Conservation (phyloP, 768 basidiomycete genomes). For the Coprinopsis sp. region DNA sequence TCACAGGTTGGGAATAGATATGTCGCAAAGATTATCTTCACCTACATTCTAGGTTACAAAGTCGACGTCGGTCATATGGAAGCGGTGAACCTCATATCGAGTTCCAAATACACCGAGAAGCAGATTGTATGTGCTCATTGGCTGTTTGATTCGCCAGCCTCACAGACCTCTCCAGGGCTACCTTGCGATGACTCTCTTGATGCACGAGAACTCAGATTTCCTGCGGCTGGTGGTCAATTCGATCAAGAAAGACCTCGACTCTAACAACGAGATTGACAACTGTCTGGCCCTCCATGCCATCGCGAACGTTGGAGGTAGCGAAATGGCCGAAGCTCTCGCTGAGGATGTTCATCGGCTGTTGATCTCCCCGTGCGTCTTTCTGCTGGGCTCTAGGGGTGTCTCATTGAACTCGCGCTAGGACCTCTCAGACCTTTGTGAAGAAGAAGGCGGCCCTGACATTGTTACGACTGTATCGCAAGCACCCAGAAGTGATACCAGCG, state of each 20-base stretch:
- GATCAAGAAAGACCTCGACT: conserved; percentile 94
- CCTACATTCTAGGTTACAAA: conserved; percentile 98
- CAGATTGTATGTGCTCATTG: conserved; percentile 73
- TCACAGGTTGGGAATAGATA: conserved; percentile 49
- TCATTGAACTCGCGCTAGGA: conserved; percentile 43
- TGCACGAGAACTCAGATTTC: conserved; percentile 99
- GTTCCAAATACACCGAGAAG: conserved; percentile 95
- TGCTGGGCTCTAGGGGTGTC: background rate
- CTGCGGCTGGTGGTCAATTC: conserved; percentile 96
- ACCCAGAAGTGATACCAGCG: conserved; percentile 89
- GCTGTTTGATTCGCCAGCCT: conserved; percentile 6
- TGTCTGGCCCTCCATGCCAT: conserved; percentile 97
- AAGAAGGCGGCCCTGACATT: conserved; percentile 97
- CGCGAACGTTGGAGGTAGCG: conserved; percentile 94
- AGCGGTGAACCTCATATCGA: conserved; percentile 95
- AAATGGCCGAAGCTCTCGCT: conserved; percentile 95
- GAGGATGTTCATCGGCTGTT: conserved; percentile 93
- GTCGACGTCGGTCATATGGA: conserved; percentile 99
- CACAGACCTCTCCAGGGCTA: conserved; percentile 64
- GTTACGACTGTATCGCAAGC: conserved; percentile 90
- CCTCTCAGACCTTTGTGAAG: conserved; percentile 92
- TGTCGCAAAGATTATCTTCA: conserved; percentile 98
- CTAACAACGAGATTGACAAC: conserved; percentile 91
- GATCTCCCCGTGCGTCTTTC: conserved; percentile 76
- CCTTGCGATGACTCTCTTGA: conserved; percentile 91